A percentile compares a stretch with the other conserved stretches of the same genome.
Evolutionary conservation across 371 early-diverging fungal genomes (phyloP).

Genomic region (Dichotomocladium elegans): DNA sequence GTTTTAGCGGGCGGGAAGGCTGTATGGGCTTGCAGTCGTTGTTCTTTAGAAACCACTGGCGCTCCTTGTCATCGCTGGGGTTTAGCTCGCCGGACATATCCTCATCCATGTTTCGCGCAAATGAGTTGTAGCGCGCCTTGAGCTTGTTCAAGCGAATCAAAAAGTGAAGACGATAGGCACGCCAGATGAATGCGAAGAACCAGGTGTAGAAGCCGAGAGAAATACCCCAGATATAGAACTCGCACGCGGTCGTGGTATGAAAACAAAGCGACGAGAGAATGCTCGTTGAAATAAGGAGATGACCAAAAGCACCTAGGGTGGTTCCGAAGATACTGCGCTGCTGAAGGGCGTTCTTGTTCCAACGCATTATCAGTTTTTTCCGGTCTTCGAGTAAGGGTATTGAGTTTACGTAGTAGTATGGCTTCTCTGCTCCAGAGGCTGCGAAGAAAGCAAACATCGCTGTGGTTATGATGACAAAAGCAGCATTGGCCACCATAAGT

Average conservation of each 20-base stretch:
- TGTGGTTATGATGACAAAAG: slow-evolving; percentile 12
- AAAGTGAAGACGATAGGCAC: slow-evolving; percentile 26
- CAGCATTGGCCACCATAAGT: slow-evolving; percentile 4
- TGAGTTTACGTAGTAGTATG: background rate
- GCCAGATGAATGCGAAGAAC: slow-evolving; percentile 27
- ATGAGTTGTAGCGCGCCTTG: slow-evolving; percentile 12
- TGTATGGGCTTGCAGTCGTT: slow-evolving; percentile 3
- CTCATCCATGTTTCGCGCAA: background rate
- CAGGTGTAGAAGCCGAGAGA: slow-evolving; percentile 31
- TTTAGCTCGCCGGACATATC: background rate
- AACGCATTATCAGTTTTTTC: background rate
- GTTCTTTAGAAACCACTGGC: slow-evolving; percentile 23
- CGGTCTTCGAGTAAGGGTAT: background rate
- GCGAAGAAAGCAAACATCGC: slow-evolving; percentile 6
- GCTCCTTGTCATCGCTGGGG: slow-evolving; percentile 15
- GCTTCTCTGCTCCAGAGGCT: background rate
- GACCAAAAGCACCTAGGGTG: slow-evolving; percentile 27
- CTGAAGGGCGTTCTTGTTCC: slow-evolving; percentile 14
- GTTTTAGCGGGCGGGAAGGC: background rate
- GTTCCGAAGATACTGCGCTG: slow-evolving; percentile 25
- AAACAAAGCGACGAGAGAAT: slow-evolving; percentile 19
- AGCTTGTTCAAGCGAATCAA: slow-evolving; percentile 23
- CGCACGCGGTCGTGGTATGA: slow-evolving; percentile 10
- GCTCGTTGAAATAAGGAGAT: slow-evolving; percentile 23
- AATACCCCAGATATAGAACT: slow-evolving; percentile 25